Conservation (phyloP, 352 stramenopile species). For the Peronospora destructor region DNA sequence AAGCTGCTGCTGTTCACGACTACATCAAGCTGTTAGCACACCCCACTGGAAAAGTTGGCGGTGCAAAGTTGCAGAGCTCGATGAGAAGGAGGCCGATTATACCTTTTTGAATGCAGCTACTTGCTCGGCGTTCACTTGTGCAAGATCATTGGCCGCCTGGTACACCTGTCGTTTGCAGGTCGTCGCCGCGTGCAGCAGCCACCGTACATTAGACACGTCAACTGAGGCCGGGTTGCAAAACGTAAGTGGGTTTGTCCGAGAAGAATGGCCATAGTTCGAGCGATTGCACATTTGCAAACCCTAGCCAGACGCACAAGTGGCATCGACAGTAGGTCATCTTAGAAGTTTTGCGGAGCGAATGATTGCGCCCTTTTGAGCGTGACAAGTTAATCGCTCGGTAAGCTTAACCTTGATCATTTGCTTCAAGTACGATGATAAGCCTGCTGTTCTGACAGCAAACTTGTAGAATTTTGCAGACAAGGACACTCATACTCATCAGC, state of each 20-base stretch:
- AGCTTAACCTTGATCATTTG: slow-evolving; percentile 2
- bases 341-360: slow-evolving; percentile 1
- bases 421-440: background rate
- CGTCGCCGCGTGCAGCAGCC: no score
- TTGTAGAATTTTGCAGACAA: no score
- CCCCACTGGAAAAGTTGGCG: slow-evolving; percentile 15
- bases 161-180: no score
- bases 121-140: no score
- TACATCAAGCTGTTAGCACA: slow-evolving; percentile 14
- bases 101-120: no score
- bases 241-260: no score
- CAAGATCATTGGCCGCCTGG: no score
- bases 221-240: no score
- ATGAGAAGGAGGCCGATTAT: slow-evolving; percentile 9
- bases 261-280: no score
- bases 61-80: slow-evolving; percentile 18
- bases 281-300: no score
- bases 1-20: slow-evolving; percentile 27
- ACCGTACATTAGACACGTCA: no score
- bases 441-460: background rate
- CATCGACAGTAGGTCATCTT: background rate
- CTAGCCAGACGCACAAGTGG: no score
- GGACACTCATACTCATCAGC: background rate
- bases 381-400: slow-evolving; percentile 15
- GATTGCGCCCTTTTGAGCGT: slow-evolving; percentile 14